Evolutionary conservation across 2,329 filamentous ascomycete species (phyloP), one percentile per base, ranked within the genome.

Genomic region (Fusarium subglutinans): DNA sequence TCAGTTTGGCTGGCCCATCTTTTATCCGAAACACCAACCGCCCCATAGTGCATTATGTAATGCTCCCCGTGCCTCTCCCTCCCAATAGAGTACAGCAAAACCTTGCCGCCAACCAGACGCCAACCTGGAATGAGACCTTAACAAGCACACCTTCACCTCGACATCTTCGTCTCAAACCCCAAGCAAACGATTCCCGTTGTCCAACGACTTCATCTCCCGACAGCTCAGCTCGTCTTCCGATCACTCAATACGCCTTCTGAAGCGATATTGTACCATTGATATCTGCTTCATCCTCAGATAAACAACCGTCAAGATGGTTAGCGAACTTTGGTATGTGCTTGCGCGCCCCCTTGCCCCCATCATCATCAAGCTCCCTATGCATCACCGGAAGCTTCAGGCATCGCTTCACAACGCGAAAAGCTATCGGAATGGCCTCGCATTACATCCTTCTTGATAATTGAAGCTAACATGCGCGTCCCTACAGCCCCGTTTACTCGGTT

Each of bases 401-500:
- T 80, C 76, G 38, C 47, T 56, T 54, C 55, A 18, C 38, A 69
- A 56, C 68, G 63, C 57, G 30, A 55, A 63, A 53, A 37, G 48
- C 51, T 37, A 62, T 71, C 69, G 47, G 57, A 43, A 62, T 62
- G 37, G 24, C 24, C 66, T 51, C 53, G n/a, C 26, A 57, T 40
- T 24, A 38, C 33, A 44, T 66, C 40, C 10, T 18, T 66, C 26
- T 73, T 50, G 44, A 74, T 72, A 56, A 79, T 73, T 70, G 61
- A 73, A 84, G 83, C 88, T 90, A 83, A 90, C 82, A 61, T 65
- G 54, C 43, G 53, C 69, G 69, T 72, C 75, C 66, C 57, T 82
- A 74, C 80, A 99, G 96, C 89, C 96, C 96, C 87, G 96, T 97
- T 82, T 99, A 98, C 89, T 94, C 96, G 90, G 96, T 98, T 91